These are phyloP conservation scores for Lentinula aciculospora DNA, from an alignment of 768 basidiomycete genomes.

Conservation along the genomic window DNA sequence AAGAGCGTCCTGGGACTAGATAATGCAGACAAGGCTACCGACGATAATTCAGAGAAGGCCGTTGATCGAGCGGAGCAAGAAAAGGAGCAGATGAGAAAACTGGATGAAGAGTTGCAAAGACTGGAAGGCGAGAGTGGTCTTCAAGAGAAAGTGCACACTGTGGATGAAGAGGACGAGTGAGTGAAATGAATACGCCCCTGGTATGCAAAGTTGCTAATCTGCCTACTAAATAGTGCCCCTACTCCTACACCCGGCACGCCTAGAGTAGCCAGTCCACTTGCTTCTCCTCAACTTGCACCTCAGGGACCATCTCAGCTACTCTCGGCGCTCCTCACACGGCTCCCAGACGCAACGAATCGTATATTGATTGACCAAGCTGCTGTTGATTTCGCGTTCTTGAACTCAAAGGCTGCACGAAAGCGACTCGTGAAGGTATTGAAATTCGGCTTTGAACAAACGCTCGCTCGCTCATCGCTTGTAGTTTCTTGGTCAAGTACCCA, in stretches of 20 bases:
- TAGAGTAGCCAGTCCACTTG: constrained; percentile 50
- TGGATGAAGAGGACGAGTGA: constrained; percentile 39
- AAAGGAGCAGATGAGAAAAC: constrained; percentile 65
- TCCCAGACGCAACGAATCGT: constrained; percentile 93
- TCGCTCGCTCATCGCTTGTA: constrained; percentile 22
- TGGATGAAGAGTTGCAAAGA: constrained; percentile 74
- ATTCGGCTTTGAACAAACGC: neutral
- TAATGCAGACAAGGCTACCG: constrained; percentile 27
- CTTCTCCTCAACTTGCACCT: constrained; percentile 69
- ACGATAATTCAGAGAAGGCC: constrained; percentile 37
- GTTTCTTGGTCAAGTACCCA: constrained; percentile 81
- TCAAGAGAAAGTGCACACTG: constrained; percentile 12
- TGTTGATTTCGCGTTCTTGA: constrained; percentile 93
- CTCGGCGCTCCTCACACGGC: constrained; percentile 81
- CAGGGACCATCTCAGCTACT: constrained; percentile 93
- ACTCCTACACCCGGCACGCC: constrained; percentile 71
- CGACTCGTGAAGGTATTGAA: constrained; percentile 71
- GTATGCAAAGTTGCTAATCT: neutral
- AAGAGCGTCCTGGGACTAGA: constrained; percentile 79
- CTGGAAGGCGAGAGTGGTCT: constrained; percentile 32
- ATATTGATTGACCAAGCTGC: constrained; percentile 88
- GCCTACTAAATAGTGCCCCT: constrained; percentile 22
- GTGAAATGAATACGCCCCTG: constrained; percentile 8
- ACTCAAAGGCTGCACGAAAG: constrained; percentile 94
- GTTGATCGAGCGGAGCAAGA: constrained; percentile 54